Evolutionary conservation across 805 yeast genomes (phyloP).

Genomic region (Clavispora asparagi): DNA sequence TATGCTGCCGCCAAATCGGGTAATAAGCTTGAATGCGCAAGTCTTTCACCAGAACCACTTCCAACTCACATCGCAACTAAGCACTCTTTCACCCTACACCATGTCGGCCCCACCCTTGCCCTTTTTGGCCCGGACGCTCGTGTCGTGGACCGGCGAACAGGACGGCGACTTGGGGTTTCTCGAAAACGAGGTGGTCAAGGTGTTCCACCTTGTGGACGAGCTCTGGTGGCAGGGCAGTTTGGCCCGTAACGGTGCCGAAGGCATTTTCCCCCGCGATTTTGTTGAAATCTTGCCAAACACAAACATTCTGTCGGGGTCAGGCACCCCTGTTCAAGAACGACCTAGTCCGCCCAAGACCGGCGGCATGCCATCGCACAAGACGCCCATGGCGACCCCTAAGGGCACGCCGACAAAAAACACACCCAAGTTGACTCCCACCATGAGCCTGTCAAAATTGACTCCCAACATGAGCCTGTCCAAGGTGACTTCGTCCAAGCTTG

Average conservation of each 20-base stretch:
- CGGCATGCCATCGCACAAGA: not conserved
- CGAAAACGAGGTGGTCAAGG: constrained; percentile 90
- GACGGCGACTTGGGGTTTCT: constrained; percentile 88
- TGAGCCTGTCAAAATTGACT: not conserved
- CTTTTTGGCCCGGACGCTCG: constrained; percentile 72
- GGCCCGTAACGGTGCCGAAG: constrained; percentile 73
- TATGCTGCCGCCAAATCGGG: constrained; percentile 10
- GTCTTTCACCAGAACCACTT: not conserved
- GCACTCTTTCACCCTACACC: not conserved
- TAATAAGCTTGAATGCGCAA: constrained; percentile 1
- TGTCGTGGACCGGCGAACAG: constrained; percentile 92
- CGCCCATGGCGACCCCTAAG: not conserved
- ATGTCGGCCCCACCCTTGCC: constrained; percentile 34
- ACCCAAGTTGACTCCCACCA: not conserved
- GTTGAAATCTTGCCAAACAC: constrained; percentile 47
- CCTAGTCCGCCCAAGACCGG: not conserved
- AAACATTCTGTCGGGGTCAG: not conserved
- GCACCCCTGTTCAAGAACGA: not conserved
- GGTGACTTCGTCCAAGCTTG: not conserved
- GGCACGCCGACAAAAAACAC: not conserved
- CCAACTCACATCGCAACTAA: not conserved
- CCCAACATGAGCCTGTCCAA: not conserved
- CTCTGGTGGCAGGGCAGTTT: constrained; percentile 89
- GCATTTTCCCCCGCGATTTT: constrained; percentile 83
- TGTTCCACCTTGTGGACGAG: constrained; percentile 74